Base-by-base conservation (phyloP, 495 filamentous ascomycete species). In the Evernia prunastri region DNA sequence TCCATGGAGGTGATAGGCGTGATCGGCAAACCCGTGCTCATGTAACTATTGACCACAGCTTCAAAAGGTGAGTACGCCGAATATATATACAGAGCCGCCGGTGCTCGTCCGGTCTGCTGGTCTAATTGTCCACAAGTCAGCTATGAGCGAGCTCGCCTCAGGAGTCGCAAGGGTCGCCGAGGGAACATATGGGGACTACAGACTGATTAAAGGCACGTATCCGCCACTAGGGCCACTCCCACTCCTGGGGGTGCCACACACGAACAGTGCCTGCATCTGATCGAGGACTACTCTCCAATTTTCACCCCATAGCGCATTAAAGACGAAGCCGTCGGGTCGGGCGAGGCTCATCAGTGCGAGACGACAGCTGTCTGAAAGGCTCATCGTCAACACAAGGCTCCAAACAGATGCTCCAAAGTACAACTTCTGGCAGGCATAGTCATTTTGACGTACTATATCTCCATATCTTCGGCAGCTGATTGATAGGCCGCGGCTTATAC, bases 401-500 rank as follows among this genome's bases (percentile, higher is more conserved):
- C 25, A 39, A 18, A 10, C 6, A 37, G 6, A 12, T n/a, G 31
- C 12, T 25, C 51, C 42, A n/a, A 9, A 27, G 3, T 27, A 49
- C 4, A 1, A 0, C n/a, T 23, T n/a, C 8, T 29, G 5, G 7
- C 23, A 29, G 23, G 23, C 20, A 10, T 23, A 18, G 11, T 27
- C 5, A 12, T 23, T 0, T 9, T 12, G 7, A 58, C 49, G 10
- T 58, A 63, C 61, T 49, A 10, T n/a, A 29, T 39, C 40, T 56
- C 61, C 61, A 63, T 12, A 63, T 58, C 13, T 58, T 63, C 13
- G 61, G 54, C 23, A 63, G 3, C 13, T 63, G 61, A 12, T 27
- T 49, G 6, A 63, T 63, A 13, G 61, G 40, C 27, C 13, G 17
- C 17, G 61, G 54, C 4, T 4, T 0, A 29, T 58, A 63, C 29